Conservation (phyloP, 371 early-diverging fungal genomes). For the Mucor indicus region DNA sequence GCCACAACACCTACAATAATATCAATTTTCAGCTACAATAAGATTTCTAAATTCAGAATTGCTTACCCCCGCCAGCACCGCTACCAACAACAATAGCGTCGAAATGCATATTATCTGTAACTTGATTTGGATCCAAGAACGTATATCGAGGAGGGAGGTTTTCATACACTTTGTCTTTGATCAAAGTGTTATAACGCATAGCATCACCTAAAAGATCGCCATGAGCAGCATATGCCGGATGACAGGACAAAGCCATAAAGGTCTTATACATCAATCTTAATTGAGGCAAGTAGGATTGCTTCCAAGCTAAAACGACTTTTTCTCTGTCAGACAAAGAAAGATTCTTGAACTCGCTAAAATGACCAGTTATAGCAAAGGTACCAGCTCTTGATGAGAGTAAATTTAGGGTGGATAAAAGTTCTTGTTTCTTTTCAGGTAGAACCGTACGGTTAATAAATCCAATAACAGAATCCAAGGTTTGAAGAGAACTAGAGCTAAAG, state of each 20-base stretch:
- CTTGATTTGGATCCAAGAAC: slow-evolving; percentile 12
- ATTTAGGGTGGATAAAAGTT: slow-evolving; percentile 25
- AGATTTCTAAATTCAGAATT: neutral
- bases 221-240: slow-evolving; percentile 21
- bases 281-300: slow-evolving; percentile 43
- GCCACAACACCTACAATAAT: slow-evolving; percentile 54
- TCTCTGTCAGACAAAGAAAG: slow-evolving; percentile 49
- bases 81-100: slow-evolving; percentile 76
- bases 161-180: slow-evolving; percentile 13
- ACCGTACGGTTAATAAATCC: slow-evolving; percentile 27
- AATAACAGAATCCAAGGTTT: slow-evolving; percentile 10
- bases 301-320: slow-evolving; percentile 43
- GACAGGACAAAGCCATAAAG: slow-evolving; percentile 23
- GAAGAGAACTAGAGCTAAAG: slow-evolving; percentile 3
- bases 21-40: neutral
- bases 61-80: slow-evolving; percentile 71
- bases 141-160: slow-evolving; percentile 6
- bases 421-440: slow-evolving; percentile 33
- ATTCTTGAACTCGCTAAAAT: slow-evolving; percentile 43
- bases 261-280: slow-evolving; percentile 42
- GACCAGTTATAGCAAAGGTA: slow-evolving; percentile 55
- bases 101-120: slow-evolving; percentile 29
- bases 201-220: neutral
- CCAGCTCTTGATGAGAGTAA: slow-evolving; percentile 45
- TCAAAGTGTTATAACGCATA: slow-evolving; percentile 15